Conservation (phyloP, 805 yeast genomes). For the Dipodascus geniculatus region DNA sequence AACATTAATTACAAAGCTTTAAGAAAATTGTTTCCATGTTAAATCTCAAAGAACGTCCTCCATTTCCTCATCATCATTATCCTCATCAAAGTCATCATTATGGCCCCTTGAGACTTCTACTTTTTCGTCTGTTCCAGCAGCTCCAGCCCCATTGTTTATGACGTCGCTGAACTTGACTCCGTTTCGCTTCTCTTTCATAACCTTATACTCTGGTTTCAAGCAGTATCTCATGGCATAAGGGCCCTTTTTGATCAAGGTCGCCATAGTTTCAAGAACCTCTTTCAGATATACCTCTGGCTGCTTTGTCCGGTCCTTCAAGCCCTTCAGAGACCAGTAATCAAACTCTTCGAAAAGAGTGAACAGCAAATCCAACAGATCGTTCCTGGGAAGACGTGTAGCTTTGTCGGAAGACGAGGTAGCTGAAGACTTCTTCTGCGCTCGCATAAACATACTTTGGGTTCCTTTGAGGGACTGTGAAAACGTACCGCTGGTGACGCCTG, state of each 20-base stretch:
- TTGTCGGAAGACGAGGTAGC: slow-evolving; percentile 52
- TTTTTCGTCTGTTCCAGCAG: slow-evolving; percentile 58
- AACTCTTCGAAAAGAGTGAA: slow-evolving; percentile 87
- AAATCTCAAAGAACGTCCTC: slow-evolving; percentile 53
- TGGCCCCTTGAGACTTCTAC: slow-evolving; percentile 31
- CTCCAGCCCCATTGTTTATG: slow-evolving; percentile 9
- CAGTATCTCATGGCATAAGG: slow-evolving; percentile 91
- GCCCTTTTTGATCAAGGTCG: slow-evolving; percentile 82
- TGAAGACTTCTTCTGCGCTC: slow-evolving; percentile 23
- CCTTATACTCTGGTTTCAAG: slow-evolving; percentile 80
- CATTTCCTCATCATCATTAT: slow-evolving; percentile 62
- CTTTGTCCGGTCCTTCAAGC: slow-evolving; percentile 81
- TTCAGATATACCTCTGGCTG: slow-evolving; percentile 88
- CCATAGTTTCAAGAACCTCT: slow-evolving; percentile 83
- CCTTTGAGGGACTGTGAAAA: slow-evolving; percentile 74
- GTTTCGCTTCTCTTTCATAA: slow-evolving; percentile 36
- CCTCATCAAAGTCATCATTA: slow-evolving; percentile 41
- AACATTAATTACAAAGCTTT: too few species aligned
- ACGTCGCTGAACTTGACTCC: slow-evolving; percentile 10
- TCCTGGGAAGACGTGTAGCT: slow-evolving; percentile 88
- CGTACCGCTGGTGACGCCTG: slow-evolving; percentile 79
- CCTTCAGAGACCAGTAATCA: slow-evolving; percentile 94
- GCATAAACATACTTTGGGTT: slow-evolving; percentile 60
- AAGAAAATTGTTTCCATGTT: too few species aligned
- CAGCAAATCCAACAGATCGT: slow-evolving; percentile 76